Conservation (phyloP, 768 basidiomycete genomes). For the Boletus rufocinnamomeus region DNA sequence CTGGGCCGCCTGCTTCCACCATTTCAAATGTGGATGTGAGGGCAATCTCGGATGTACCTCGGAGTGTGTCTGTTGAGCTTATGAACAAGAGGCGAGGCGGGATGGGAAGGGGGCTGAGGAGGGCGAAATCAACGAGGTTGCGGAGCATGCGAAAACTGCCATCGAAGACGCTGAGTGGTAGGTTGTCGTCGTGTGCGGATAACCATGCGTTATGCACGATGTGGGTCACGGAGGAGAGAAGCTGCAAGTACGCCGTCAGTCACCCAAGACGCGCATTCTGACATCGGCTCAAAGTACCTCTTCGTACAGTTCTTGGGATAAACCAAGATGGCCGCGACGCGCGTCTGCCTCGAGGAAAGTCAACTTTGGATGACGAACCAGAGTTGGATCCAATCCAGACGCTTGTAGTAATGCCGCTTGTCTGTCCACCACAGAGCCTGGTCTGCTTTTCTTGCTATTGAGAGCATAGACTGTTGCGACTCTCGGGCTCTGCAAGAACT, state of each 20-base stretch:
- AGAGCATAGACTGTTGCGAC: slow-evolving; percentile 33
- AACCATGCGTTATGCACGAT: slow-evolving; percentile 40
- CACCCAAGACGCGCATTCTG: neutral
- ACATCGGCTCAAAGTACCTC: slow-evolving; percentile 19
- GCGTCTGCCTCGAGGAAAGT: slow-evolving; percentile 36
- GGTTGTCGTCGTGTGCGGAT: slow-evolving; percentile 2
- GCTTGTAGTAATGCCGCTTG: slow-evolving; percentile 32
- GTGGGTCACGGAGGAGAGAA: slow-evolving; percentile 34
- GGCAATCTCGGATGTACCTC: neutral
- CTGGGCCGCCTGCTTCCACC: neutral
- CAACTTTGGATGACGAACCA: slow-evolving; percentile 35
- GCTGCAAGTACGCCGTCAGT: slow-evolving; percentile 12
- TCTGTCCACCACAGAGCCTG: slow-evolving; percentile 22
- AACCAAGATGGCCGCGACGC: slow-evolving; percentile 24
- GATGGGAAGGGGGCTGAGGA: slow-evolving; percentile 29
- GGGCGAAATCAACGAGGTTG: slow-evolving; percentile 39
- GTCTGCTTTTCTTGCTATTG: slow-evolving; percentile 25
- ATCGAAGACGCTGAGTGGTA: slow-evolving; percentile 13
- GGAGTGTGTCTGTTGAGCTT: slow-evolving; percentile 26
- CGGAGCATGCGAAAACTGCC: slow-evolving; percentile 23
- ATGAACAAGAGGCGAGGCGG: slow-evolving; percentile 38
- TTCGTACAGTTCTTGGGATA: slow-evolving; percentile 29
- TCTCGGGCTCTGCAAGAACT: slow-evolving; percentile 17
- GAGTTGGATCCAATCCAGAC: slow-evolving; percentile 33
- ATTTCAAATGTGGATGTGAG: neutral